Evolutionary conservation across 306 rosid species (phyloP).

Genomic region (Carpinus fangiana): DNA sequence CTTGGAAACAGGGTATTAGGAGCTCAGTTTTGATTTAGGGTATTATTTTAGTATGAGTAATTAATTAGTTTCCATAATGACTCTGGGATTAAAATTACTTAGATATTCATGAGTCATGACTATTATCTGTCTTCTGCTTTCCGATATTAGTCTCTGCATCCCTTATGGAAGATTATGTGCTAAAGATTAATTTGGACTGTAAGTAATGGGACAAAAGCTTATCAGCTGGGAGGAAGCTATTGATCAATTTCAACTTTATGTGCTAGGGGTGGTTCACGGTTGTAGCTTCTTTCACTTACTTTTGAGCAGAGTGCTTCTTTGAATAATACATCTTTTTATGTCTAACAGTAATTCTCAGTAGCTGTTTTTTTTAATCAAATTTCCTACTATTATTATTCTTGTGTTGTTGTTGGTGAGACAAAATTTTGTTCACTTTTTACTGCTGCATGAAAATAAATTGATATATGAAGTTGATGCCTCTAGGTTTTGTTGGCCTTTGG

Average conservation of each 20-base stretch:
- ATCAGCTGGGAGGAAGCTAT: neutral
- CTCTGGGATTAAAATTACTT: constrained; percentile 5
- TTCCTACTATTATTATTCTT: neutral
- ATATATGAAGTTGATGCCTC: neutral
- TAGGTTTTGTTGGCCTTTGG: neutral
- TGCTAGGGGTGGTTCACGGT: neutral
- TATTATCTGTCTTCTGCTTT: constrained; percentile 20
- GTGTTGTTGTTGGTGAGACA: neutral
- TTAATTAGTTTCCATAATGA: constrained; percentile 1
- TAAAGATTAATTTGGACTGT: neutral
- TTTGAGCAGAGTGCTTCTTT: neutral
- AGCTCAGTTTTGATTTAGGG: constrained; percentile 4
- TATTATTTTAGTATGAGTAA: neutral
- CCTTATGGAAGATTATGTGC: constrained; percentile 24
- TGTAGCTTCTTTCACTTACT: neutral
- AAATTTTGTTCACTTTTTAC: neutral
- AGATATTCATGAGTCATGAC: constrained; percentile 21
- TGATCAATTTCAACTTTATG: neutral
- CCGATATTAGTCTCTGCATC: neutral
- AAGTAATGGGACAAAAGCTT: neutral
- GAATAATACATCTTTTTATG: neutral
- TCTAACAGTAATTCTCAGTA: neutral
- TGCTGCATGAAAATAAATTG: neutral
- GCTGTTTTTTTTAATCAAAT: neutral
- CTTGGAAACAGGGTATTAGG: constrained; percentile 20